Conservation (phyloP, 1,139 yeast genomes). For the Geotrichum bryndzae region DNA sequence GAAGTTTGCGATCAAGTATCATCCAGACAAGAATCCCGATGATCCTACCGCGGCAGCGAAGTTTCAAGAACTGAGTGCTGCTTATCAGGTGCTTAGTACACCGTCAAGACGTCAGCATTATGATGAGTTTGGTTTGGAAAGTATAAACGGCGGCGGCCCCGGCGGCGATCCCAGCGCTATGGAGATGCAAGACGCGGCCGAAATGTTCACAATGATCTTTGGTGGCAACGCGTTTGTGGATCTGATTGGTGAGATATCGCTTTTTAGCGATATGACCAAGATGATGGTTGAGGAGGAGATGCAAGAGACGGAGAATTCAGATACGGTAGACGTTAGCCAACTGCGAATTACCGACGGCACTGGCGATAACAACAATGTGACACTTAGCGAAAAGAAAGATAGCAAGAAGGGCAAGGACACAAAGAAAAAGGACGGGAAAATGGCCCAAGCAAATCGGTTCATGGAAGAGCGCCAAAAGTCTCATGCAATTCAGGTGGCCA, state of each 20-base stretch:
- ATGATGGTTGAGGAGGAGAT: constrained; percentile 66
- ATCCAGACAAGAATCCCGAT: constrained; percentile 93
- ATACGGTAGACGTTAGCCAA: not conserved
- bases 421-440: constrained; percentile 41
- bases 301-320: constrained; percentile 64
- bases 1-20: constrained; percentile 78
- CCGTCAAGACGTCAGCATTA: constrained; percentile 65
- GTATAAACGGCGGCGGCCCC: constrained; percentile 46
- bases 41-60: constrained; percentile 69
- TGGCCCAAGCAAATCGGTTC: constrained; percentile 63
- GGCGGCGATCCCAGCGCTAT: constrained; percentile 60
- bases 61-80: constrained; percentile 44
- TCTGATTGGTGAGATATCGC: constrained; percentile 86
- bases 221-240: constrained; percentile 90
- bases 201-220: constrained; percentile 73
- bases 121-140: constrained; percentile 73
- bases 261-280: constrained; percentile 71
- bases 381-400: constrained; percentile 27
- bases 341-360: not conserved
- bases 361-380: constrained; percentile 26
- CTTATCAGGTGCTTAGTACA: constrained; percentile 60
- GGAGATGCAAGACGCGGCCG: constrained; percentile 75
- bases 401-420: constrained; percentile 39
- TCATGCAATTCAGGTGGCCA: constrained; percentile 65
- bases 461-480: constrained; percentile 73